Conservation (phyloP, 1,139 yeast genomes). For the Diutina sp. region DNA sequence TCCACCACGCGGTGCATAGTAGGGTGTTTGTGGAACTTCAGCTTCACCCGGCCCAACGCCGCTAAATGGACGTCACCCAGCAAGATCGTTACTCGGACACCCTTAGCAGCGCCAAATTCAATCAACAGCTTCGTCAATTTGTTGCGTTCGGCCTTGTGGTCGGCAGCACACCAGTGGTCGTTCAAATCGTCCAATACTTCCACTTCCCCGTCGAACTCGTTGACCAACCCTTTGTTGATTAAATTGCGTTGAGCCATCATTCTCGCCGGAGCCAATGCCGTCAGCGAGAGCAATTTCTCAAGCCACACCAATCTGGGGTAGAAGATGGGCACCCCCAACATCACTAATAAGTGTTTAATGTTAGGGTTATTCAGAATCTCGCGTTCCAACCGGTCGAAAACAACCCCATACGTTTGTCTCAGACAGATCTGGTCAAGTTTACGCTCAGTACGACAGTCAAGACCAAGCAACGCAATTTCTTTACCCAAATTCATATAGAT, state of each 20-base stretch:
- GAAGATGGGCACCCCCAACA: constrained; percentile 90
- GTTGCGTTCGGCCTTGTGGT: constrained; percentile 74
- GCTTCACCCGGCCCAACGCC: constrained; percentile 65
- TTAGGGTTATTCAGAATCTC: constrained; percentile 42
- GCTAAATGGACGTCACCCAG: constrained; percentile 93
- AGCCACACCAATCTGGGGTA: constrained; percentile 90
- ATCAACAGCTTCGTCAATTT: constrained; percentile 40
- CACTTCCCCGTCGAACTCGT: constrained; percentile 83
- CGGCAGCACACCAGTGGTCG: constrained; percentile 91
- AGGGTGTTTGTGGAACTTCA: constrained; percentile 39
- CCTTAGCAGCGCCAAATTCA: constrained; percentile 47
- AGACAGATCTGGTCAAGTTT: constrained; percentile 46
- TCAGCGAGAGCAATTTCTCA: constrained; percentile 58
- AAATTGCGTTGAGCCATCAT: constrained; percentile 58
- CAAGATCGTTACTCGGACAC: constrained; percentile 68
- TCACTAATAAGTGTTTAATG: constrained; percentile 62
- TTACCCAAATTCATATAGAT: constrained; percentile 63
- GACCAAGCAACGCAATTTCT: constrained; percentile 56
- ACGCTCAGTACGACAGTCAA: constrained; percentile 92
- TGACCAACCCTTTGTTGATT: constrained; percentile 57
- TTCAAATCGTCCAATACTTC: constrained; percentile 86
- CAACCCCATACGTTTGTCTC: constrained; percentile 37
- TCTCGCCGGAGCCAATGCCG: constrained; percentile 50
- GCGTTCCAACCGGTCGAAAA: constrained; percentile 45
- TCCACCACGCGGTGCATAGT: constrained; percentile 7